Evolutionary conservation across 345 rosid genomes (phyloP), one percentile per base, ranked within the genome.

Genomic region (Physaria fendleri): DNA sequence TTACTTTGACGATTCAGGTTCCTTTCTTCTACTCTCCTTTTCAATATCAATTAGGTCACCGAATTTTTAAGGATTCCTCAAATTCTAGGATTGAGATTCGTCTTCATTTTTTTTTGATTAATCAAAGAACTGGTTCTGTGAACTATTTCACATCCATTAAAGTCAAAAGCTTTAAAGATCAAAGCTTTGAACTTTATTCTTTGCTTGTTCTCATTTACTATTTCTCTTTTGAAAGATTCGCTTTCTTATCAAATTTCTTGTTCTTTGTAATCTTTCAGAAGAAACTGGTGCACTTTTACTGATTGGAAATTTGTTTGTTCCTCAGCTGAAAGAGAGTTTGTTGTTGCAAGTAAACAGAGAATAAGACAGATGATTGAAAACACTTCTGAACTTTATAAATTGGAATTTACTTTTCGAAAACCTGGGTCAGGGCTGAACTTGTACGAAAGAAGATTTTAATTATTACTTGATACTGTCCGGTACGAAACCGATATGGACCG

Each of bases 1-100:
- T 59, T 85, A 76, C 76, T 87, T 82, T 40, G 81, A 81, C 57
- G 82, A 81, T 41, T 51, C 70, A 79, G 95, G 94, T 87, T 50
- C 49, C 12, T 25, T 64, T 35, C 41, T 23, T n/a, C n/a, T n/a
- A n/a, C 8, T 34, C 10, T 7, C 49, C 42, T n/a, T 41, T 57
- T 62, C 6, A 38, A 55, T 25, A 3, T 34, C n/a, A 23, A 10
- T 45, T 5, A 6, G 38, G 15, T 16, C 22, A 34, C 13, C 37
- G 2, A 15, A 18, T 52, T 51, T 22, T 30, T 14, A 6, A 7
- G 18, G 23, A 59, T 23, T 41, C 13, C 42, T 57, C 5, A 24
- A 16, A 4, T 40, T 57, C 25, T 1, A 7, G 12, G 15, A 35
- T 37, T 43, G 10, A 38, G 7, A 2, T 7, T 29, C 33, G 9